Evolutionary conservation across 2,329 filamentous ascomycete species (phyloP).

Genomic region (Hypoxylon sp.): DNA sequence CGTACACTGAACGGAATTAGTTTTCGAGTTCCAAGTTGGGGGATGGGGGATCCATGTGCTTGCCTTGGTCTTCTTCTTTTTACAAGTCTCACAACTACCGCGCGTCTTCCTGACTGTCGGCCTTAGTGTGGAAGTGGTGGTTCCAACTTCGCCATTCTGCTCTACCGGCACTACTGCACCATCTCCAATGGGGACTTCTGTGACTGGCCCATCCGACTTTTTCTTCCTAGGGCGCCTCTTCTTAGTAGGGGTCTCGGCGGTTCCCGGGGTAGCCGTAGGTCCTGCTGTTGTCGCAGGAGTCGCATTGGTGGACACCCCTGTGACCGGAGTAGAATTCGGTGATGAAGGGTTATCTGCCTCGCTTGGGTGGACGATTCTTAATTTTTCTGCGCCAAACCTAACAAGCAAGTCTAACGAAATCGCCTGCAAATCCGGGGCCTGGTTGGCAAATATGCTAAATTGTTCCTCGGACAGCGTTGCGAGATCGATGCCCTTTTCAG

Average conservation of each 20-base stretch:
- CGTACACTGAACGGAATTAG: conserved; percentile 47
- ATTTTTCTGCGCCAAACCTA: conserved; percentile 67
- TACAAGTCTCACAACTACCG: conserved; percentile 53
- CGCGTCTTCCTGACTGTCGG: conserved; percentile 49
- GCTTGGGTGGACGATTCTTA: conserved; percentile 68
- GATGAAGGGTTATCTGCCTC: conserved; percentile 52
- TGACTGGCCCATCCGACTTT: conserved; percentile 39
- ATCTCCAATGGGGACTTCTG: conserved; percentile 44
- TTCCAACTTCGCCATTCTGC: conserved; percentile 47
- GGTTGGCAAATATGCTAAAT: conserved; percentile 71
- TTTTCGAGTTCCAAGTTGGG: neutral
- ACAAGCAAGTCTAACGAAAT: conserved; percentile 68
- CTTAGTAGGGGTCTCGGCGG: conserved; percentile 47
- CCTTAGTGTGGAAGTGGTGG: conserved; percentile 46
- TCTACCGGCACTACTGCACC: conserved; percentile 47
- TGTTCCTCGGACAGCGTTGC: conserved; percentile 66
- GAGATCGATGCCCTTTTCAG: conserved; percentile 63
- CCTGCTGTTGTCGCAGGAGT: conserved; percentile 30
- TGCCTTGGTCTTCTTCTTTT: conserved; percentile 48
- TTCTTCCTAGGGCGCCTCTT: conserved; percentile 47
- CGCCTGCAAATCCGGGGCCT: conserved; percentile 66
- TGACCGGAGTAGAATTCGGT: conserved; percentile 44
- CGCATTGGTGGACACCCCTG: conserved; percentile 31
- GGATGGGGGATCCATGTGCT: conserved; percentile 19
- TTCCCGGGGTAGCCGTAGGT: conserved; percentile 24